These are phyloP conservation scores for Ustilago trichophora DNA, from an alignment of 1,284 basidiomycete species.

Conservation along the genomic window DNA sequence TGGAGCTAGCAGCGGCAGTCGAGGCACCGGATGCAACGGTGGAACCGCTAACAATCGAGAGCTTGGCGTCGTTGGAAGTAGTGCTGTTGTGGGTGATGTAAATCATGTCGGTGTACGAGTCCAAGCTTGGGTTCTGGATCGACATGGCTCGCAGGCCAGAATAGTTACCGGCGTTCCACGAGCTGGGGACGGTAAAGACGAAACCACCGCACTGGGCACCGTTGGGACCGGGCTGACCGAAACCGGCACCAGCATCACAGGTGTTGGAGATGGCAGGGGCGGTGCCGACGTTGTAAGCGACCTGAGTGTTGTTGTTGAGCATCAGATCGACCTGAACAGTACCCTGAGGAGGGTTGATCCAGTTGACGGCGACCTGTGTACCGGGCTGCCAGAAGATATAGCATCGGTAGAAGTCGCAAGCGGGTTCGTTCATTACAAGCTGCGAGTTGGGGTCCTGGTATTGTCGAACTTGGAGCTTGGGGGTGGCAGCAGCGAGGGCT, in stretches of 20 bases:
- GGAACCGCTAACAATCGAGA: slow-evolving; percentile 30
- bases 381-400: slow-evolving; percentile 46
- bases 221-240: slow-evolving; percentile 34
- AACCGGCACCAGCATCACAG: slow-evolving; percentile 49
- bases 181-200: slow-evolving; percentile 49
- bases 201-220: slow-evolving; percentile 50
- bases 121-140: slow-evolving; percentile 29
- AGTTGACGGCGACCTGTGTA: slow-evolving; percentile 45
- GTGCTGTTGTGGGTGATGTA: slow-evolving; percentile 42
- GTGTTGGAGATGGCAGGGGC: slow-evolving; percentile 43
- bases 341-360: slow-evolving; percentile 49
- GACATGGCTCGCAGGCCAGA: slow-evolving; percentile 40
- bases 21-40: slow-evolving; percentile 20
- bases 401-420: slow-evolving; percentile 55
- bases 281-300: slow-evolving; percentile 49
- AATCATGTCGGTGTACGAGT: slow-evolving; percentile 57
- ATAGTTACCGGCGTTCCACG: slow-evolving; percentile 53
- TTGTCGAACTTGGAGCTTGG: slow-evolving; percentile 26
- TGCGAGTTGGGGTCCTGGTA: slow-evolving; percentile 47
- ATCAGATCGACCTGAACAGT: slow-evolving; percentile 53
- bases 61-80: slow-evolving; percentile 14
- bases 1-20: slow-evolving; percentile 2
- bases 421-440: slow-evolving; percentile 48
- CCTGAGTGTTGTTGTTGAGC: slow-evolving; percentile 40
- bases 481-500: slow-evolving; percentile 7